Evolutionary conservation across 441 rosid genomes (phyloP).

Genomic region (Euphorbia schlechtendalii): DNA sequence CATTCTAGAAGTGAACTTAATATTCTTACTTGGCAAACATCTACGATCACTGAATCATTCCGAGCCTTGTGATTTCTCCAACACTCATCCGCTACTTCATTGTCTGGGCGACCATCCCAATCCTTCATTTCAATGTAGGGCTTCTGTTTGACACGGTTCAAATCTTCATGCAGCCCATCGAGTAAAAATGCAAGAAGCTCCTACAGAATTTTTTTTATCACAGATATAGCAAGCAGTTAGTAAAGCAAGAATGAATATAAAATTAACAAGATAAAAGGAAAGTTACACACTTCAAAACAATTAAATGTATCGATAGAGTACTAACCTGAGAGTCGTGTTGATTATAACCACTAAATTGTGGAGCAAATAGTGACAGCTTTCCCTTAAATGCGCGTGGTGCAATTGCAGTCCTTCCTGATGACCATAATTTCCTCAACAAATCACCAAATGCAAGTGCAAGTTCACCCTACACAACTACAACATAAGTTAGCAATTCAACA

Average conservation of each 20-base stretch:
- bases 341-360: conserved; percentile 72
- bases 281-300: neutral
- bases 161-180: conserved; percentile 83
- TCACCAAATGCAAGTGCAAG: conserved; percentile 73
- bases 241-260: neutral
- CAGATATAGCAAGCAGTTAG: no score
- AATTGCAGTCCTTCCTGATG: conserved; percentile 49
- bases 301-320: neutral
- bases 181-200: conserved; percentile 69
- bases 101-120: conserved; percentile 47
- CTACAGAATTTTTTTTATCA: no score
- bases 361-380: conserved; percentile 60
- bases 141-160: conserved; percentile 70
- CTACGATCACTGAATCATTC: conserved; percentile 61
- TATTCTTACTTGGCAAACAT: conserved; percentile 52
- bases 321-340: conserved; percentile 84
- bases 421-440: conserved; percentile 65
- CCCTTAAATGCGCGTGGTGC: conserved; percentile 63
- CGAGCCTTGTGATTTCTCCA: conserved; percentile 68
- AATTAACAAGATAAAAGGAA: neutral
- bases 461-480: conserved; percentile 57
- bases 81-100: conserved; percentile 67
- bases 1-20: neutral
- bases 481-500: conserved; percentile 26
- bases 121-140: conserved; percentile 67